Evolutionary conservation across 371 early-diverging fungal species (phyloP).

Genomic region (Mortierella sp.): DNA sequence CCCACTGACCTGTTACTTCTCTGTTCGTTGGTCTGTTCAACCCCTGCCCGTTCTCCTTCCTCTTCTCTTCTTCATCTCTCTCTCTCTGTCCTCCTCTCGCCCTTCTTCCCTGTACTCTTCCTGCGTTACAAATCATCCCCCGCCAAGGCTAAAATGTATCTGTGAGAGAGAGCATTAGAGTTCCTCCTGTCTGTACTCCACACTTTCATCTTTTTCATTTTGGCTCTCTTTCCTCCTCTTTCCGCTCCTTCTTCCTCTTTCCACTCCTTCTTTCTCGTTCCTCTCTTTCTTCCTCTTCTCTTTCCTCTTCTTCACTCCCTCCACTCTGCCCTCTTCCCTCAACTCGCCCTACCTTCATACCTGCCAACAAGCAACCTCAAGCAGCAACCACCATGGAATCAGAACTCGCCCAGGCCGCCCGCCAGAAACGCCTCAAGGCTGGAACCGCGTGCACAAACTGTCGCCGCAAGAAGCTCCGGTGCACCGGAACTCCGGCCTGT

Average conservation of each 20-base stretch:
- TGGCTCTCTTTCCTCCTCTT: neutral
- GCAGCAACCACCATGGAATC: neutral
- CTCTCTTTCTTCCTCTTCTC: neutral
- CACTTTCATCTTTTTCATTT: neutral
- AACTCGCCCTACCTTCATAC: neutral
- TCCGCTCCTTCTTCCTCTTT: neutral
- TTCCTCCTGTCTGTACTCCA: neutral
- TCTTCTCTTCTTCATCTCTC: neutral
- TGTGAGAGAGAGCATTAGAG: neutral
- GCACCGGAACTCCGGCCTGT: conserved; percentile 31
- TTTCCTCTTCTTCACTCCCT: neutral
- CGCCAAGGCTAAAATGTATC: neutral
- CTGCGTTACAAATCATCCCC: neutral
- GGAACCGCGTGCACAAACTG: conserved; percentile 38
- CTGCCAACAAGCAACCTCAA: neutral
- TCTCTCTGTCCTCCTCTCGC: neutral
- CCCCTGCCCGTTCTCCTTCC: neutral
- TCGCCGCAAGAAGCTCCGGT: conserved; percentile 35
- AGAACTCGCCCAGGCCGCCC: conserved; percentile 21
- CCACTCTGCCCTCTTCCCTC: neutral
- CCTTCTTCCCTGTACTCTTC: neutral
- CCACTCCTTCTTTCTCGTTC: neutral
- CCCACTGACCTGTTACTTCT: neutral
- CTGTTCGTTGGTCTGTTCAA: neutral
- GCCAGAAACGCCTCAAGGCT: conserved; percentile 38